Conservation (phyloP, 2,329 filamentous ascomycete species). For the Fusarium setosum region DNA sequence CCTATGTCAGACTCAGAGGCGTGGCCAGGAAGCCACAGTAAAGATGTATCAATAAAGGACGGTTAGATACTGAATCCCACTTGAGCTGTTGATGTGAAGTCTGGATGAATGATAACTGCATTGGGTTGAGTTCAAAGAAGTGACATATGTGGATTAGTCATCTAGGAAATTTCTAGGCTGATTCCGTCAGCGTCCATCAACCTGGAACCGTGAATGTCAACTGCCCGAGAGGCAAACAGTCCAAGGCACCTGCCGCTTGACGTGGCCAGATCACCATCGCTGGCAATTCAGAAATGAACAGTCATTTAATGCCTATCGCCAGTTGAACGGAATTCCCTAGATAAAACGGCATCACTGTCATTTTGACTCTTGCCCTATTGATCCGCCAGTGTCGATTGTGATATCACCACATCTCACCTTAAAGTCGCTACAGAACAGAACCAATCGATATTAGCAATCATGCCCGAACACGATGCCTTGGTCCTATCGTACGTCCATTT, state of each 20-base stretch:
- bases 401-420: slow-evolving; percentile 7
- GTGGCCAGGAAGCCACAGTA: slow-evolving; percentile 54
- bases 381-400: slow-evolving; percentile 5
- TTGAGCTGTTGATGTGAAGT: background rate
- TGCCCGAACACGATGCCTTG: slow-evolving; percentile 53
- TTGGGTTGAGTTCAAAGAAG: background rate
- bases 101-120: background rate
- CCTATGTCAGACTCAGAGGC: slow-evolving; percentile 65
- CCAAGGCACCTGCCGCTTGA: slow-evolving; percentile 41
- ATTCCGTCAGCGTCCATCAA: slow-evolving; percentile 29
- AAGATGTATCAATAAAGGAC: background rate
- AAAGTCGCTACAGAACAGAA: background rate
- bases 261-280: slow-evolving; percentile 25
- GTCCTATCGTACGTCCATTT: slow-evolving; percentile 63
- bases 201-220: slow-evolving; percentile 7
- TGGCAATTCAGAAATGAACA: background rate
- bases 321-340: background rate
- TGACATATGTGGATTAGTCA: slow-evolving; percentile 35
- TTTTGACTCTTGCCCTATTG: background rate
- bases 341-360: slow-evolving; percentile 10
- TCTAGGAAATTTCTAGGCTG: slow-evolving; percentile 41
- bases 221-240: slow-evolving; percentile 20
- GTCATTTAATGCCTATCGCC: background rate
- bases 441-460: slow-evolving; percentile 12
- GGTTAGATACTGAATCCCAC: background rate